Conservation (phyloP, 2,329 filamentous ascomycete species). For the Cladophialophora carrionii region DNA sequence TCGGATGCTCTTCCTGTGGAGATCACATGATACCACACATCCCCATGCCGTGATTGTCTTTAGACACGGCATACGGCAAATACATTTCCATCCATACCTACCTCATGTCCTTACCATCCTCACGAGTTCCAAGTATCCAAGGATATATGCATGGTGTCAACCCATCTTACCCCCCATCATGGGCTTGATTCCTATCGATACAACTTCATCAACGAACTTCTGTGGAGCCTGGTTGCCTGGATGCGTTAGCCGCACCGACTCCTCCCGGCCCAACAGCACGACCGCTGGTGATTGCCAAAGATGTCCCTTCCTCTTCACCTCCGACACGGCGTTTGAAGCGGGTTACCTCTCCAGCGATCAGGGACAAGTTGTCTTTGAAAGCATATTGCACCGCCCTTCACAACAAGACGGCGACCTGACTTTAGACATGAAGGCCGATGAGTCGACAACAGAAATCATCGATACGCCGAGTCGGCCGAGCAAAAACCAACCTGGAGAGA, state of each 20-base stretch:
- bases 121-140: constrained; percentile 24
- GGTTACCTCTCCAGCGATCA: constrained; percentile 18
- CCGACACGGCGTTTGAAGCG: constrained; percentile 19
- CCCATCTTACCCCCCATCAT: constrained; percentile 18
- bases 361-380: constrained; percentile 23
- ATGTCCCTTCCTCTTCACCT: constrained; percentile 27
- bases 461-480: constrained; percentile 18
- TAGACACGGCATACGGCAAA: constrained; percentile 26
- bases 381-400: constrained; percentile 17
- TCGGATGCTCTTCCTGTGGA: constrained; percentile 34
- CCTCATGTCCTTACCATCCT: constrained; percentile 31
- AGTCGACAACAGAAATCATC: constrained; percentile 15
- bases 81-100: constrained; percentile 30
- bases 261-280: not conserved
- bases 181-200: constrained; percentile 21
- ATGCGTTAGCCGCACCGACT: not conserved
- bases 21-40: constrained; percentile 7
- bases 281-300: not conserved
- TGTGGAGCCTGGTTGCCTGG: constrained; percentile 26
- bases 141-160: constrained; percentile 31
- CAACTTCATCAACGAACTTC: constrained; percentile 19
- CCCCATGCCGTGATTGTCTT: constrained; percentile 28
- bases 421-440: not conserved
- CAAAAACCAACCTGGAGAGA: not conserved
- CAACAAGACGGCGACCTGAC: not conserved